A percentile compares a stretch with the other conserved stretches of the same genome.
Evolutionary conservation across 192 early-diverging fungal genomes (phyloP).

Genomic region (Backusella tuberculispora): DNA sequence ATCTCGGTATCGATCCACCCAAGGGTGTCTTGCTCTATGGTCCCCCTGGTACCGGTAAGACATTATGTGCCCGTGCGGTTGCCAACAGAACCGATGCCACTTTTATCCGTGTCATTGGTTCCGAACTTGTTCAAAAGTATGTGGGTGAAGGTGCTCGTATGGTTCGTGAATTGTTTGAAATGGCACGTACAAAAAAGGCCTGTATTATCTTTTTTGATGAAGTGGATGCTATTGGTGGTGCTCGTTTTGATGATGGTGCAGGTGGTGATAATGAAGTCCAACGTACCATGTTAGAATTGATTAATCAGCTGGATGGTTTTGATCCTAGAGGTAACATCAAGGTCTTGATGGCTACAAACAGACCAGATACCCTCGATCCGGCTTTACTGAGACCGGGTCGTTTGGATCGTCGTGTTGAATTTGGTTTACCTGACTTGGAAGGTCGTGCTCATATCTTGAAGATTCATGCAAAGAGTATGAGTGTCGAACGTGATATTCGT

Average conservation of each 20-base stretch:
- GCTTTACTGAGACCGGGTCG: conserved; percentile 97
- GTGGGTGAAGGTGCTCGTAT: conserved; percentile 99
- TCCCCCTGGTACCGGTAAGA: conserved; percentile 97
- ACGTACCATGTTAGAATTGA: conserved; percentile 99
- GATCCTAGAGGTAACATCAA: conserved; percentile 99
- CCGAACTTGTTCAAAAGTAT: conserved; percentile 99
- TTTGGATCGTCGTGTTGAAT: conserved; percentile 98
- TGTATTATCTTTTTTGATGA: conserved; percentile 99
- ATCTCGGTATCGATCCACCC: conserved; percentile 98
- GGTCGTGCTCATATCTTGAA: conserved; percentile 98
- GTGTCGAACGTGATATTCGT: conserved; percentile 98
- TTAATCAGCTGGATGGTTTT: conserved; percentile 99
- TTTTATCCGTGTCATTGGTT: conserved; percentile 99
- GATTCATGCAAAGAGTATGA: conserved; percentile 99
- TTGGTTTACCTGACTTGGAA: conserved; percentile 93
- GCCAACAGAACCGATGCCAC: conserved; percentile 99
- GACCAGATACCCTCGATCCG: conserved; percentile 98
- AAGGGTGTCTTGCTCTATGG: conserved; percentile 99
- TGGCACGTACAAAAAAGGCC: conserved; percentile 99
- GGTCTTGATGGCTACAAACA: conserved; percentile 99
- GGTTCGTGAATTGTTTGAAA: conserved; percentile 99
- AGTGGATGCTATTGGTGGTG: conserved; percentile 98
- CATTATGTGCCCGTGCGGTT: conserved; percentile 95
- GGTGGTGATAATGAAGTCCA: conserved; percentile 99
- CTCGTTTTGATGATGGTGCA: conserved; percentile 97